Conservation (phyloP, 148 eudicot species). For the Arctostaphylos glauca region DNA sequence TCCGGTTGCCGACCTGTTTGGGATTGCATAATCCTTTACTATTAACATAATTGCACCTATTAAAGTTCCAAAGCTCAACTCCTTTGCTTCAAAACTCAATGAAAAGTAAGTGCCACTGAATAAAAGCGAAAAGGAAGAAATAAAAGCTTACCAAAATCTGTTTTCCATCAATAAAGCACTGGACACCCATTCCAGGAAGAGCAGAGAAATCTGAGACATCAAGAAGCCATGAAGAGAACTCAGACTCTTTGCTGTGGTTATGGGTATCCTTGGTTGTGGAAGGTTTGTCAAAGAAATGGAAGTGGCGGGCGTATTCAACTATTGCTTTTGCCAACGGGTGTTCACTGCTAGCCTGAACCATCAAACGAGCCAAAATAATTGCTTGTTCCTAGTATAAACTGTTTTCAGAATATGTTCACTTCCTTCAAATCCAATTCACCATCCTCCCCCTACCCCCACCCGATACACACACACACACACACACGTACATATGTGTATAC, state of each 20-base stretch:
- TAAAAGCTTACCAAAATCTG: conserved; percentile 61
- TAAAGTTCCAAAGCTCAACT: conserved; percentile 9
- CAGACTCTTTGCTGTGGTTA: conserved; percentile 31
- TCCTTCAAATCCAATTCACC: background rate
- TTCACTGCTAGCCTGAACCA: conserved; percentile 79
- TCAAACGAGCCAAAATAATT: conserved; percentile 5
- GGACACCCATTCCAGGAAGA: conserved; percentile 86
- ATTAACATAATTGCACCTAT: background rate
- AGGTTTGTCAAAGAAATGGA: conserved; percentile 83
- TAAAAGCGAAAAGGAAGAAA: background rate
- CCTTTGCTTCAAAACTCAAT: background rate
- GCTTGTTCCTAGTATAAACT: background rate
- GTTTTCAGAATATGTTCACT: conserved; percentile 1
- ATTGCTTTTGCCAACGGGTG: conserved; percentile 93
- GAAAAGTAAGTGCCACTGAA: background rate
- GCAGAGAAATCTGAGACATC: conserved; percentile 74
- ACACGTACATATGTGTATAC: background rate
- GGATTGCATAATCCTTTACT: background rate
- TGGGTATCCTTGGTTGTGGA: conserved; percentile 44
- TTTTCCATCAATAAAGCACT: conserved; percentile 59
- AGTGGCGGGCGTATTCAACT: conserved; percentile 90
- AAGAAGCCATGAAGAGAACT: conserved; percentile 75
- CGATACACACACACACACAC: background rate
- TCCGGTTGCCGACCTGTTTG: conserved; percentile 85
- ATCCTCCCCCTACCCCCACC: background rate